These are phyloP conservation scores for Fusarium verticillioides DNA, from an alignment of 2,329 filamentous ascomycete genomes.

Conservation along the genomic window DNA sequence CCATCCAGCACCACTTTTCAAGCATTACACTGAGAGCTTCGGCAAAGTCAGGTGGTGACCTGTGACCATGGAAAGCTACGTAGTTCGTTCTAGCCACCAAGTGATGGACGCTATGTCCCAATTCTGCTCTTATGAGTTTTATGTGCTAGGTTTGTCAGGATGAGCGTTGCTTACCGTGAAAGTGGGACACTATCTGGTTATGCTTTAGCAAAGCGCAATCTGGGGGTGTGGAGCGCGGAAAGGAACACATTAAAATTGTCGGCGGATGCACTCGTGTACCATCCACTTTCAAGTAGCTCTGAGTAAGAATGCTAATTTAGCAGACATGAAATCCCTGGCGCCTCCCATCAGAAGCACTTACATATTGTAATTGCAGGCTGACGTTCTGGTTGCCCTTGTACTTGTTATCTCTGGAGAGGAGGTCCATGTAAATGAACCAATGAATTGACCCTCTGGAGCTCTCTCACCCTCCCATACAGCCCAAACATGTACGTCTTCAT, in stretches of 20 bases:
- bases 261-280: neutral
- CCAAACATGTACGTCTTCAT: neutral
- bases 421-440: neutral
- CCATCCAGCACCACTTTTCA: neutral
- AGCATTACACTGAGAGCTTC: neutral
- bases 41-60: neutral
- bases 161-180: neutral
- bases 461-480: neutral
- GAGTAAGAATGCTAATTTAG: neutral
- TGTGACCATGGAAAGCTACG: neutral
- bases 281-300: neutral
- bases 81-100: neutral
- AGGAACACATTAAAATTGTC: neutral
- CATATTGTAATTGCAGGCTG: neutral
- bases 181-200: neutral
- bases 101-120: neutral
- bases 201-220: neutral
- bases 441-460: fast-evolving
- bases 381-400: neutral
- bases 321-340: too few relatives aligned
- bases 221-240: neutral
- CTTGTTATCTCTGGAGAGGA: neutral
- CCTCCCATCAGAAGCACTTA: neutral
- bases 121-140: neutral
- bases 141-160: too few relatives aligned